Evolutionary conservation across 768 basidiomycete species (phyloP).

Genomic region (Auriculariales sp.): DNA sequence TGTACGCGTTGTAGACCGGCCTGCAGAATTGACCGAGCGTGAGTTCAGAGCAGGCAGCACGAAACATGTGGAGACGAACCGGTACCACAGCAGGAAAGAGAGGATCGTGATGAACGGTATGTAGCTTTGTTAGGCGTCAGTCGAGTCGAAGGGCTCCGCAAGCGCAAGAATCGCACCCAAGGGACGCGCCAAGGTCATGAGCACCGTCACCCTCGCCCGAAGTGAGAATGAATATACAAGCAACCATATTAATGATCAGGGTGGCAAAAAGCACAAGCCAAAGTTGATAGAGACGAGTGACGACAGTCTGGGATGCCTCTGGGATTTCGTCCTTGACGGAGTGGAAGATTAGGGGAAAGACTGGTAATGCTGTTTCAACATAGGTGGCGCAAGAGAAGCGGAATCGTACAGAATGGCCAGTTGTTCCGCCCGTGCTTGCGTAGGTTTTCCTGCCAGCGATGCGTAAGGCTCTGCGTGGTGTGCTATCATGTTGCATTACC

Average conservation of each 20-base stretch:
- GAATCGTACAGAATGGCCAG: conserved; percentile 73
- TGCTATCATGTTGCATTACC: not conserved
- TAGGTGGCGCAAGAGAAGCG: conserved; percentile 6
- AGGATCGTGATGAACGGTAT: conserved; percentile 58
- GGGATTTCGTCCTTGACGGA: conserved; percentile 86
- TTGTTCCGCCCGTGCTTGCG: conserved; percentile 74
- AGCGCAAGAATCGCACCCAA: conserved; percentile 42
- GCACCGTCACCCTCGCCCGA: conserved; percentile 63
- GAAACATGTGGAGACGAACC: conserved; percentile 36
- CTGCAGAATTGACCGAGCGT: conserved; percentile 21
- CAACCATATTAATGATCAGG: conserved; percentile 78
- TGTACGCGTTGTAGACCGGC: conserved; percentile 94
- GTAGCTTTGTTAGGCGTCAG: conserved; percentile 36
- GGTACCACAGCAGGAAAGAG: conserved; percentile 92
- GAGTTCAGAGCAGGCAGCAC: conserved; percentile 1
- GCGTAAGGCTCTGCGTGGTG: conserved; percentile 1
- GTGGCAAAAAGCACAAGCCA: conserved; percentile 84
- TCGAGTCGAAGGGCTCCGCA: conserved; percentile 2
- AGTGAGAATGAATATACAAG: conserved; percentile 74
- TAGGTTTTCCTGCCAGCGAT: conserved; percentile 37
- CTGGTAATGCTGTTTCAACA: conserved; percentile 23
- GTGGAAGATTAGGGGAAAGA: conserved; percentile 90
- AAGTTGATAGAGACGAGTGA: conserved; percentile 78
- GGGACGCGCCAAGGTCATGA: conserved; percentile 66
- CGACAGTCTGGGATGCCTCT: conserved; percentile 57